A percentile compares a stretch with the other conserved stretches of the same genome.
Evolutionary conservation across 768 basidiomycete species (phyloP).

Genomic region (Podaxis sp.): DNA sequence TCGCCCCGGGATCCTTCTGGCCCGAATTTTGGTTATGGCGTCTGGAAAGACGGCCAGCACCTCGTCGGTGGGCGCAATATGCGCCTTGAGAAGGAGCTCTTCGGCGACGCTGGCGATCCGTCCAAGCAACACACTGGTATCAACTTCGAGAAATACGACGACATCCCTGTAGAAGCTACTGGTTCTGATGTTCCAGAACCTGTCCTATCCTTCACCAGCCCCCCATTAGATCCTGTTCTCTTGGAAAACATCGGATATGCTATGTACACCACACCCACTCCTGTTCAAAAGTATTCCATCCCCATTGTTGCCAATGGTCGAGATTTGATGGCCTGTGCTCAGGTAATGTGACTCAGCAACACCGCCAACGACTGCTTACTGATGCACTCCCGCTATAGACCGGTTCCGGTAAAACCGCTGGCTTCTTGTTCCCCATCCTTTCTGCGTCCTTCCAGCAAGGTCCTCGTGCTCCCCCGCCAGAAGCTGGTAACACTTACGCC

Average conservation of each 20-base stretch:
- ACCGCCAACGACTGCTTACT: slow-evolving; percentile 19
- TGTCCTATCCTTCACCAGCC: slow-evolving; percentile 79
- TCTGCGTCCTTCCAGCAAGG: slow-evolving; percentile 88
- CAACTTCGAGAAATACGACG: slow-evolving; percentile 99
- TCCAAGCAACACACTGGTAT: slow-evolving; percentile 94
- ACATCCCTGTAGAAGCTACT: slow-evolving; percentile 98
- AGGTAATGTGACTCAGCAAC: slow-evolving; percentile 47
- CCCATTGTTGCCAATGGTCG: slow-evolving; percentile 91
- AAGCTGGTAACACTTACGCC: slow-evolving; percentile 48
- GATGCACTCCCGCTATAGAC: slow-evolving; percentile 54
- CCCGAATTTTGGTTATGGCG: slow-evolving; percentile 56
- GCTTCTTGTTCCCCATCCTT: slow-evolving; percentile 98
- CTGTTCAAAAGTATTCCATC: slow-evolving; percentile 99
- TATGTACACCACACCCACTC: slow-evolving; percentile 93
- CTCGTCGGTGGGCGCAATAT: slow-evolving; percentile 79
- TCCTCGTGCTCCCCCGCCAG: slow-evolving; percentile 69
- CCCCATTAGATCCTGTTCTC: slow-evolving; percentile 90
- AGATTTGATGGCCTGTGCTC: slow-evolving; percentile 94
- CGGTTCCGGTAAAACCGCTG: slow-evolving; percentile 98
- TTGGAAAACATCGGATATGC: slow-evolving; percentile 93
- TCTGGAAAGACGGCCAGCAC: slow-evolving; percentile 90
- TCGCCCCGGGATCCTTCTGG: slow-evolving; percentile 19
- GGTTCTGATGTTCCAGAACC: slow-evolving; percentile 98
- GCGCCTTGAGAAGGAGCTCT: slow-evolving; percentile 95
- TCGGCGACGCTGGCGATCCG: slow-evolving; percentile 83